Evolutionary conservation across 202 grass and related monocot species (phyloP).

Genomic region (Panicum hallii): DNA sequence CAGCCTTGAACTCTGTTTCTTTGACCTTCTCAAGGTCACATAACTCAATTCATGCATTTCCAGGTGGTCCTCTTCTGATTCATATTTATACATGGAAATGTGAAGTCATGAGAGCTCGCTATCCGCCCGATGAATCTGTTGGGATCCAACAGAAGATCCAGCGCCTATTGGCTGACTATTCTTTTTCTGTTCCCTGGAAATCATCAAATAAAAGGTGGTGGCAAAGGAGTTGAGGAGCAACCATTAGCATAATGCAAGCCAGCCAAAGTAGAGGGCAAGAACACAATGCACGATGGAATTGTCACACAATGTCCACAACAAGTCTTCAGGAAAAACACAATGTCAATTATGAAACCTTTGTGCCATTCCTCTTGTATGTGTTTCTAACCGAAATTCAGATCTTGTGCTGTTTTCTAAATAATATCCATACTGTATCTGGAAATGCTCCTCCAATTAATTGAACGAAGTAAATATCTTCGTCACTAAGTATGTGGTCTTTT

Average conservation of each 20-base stretch:
- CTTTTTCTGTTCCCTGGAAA: background rate
- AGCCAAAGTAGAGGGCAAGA: background rate
- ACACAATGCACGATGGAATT: background rate
- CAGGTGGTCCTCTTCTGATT: conserved; percentile 27
- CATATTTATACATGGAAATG: background rate
- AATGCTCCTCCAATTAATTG: background rate
- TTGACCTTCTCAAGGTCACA: conserved; percentile 14
- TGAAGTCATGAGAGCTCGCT: background rate
- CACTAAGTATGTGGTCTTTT: background rate
- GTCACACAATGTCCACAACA: background rate
- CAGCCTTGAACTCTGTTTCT: conserved; percentile 13
- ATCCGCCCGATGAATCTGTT: background rate
- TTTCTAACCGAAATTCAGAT: background rate
- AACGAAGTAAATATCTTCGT: background rate
- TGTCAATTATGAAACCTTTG: background rate
- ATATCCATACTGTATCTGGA: background rate
- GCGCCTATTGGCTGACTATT: background rate
- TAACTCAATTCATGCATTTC: background rate
- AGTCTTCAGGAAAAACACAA: background rate
- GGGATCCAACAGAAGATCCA: background rate
- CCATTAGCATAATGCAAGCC: background rate
- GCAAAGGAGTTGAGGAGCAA: background rate
- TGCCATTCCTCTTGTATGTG: background rate
- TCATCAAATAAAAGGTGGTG: background rate
- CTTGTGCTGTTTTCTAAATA: background rate